phyloP scores from a whole-genome alignment of 306 rosid genomes.

The Albizia julibrissin region DNA sequence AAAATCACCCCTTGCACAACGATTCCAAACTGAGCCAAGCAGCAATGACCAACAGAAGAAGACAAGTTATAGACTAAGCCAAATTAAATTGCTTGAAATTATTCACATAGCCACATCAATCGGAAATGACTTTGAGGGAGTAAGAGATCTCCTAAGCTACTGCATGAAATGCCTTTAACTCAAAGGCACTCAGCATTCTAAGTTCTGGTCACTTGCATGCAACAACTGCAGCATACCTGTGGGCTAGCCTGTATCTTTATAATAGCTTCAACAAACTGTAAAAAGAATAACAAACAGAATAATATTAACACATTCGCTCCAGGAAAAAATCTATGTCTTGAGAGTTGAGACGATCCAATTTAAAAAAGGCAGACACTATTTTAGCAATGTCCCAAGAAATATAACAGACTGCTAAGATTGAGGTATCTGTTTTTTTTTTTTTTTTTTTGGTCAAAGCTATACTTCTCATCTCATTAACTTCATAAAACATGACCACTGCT shows the following conservation, averaged over 20 bases:
- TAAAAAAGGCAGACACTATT: background rate
- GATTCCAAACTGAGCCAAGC: background rate
- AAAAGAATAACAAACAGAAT: background rate
- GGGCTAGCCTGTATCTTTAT: constrained; percentile 51
- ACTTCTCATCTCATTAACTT: constrained; percentile 15
- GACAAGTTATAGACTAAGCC: constrained; percentile 1
- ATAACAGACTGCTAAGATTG: background rate
- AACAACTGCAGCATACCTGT: constrained; percentile 51
- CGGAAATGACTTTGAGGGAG: background rate
- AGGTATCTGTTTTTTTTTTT: background rate
- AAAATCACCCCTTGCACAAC: constrained; percentile 8
- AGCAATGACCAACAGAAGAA: background rate
- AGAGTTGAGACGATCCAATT: background rate
- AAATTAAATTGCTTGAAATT: constrained; percentile 6
- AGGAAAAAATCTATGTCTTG: background rate
- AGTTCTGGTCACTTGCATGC: background rate
- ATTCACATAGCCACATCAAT: constrained; percentile 5
- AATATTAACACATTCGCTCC: constrained; percentile 7
- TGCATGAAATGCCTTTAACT: background rate
- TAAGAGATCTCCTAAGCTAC: background rate
- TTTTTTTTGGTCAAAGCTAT: background rate
- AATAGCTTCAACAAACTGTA: constrained; percentile 77
- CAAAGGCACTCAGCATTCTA: background rate
- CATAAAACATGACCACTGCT: background rate
- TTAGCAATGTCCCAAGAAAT: background rate